Percentiles rank a stretch among this genome's conserved stretches.
These are phyloP conservation scores for Pseudozyma thailandica DNA, from an alignment of 1,284 basidiomycete species.

Conservation along the genomic window DNA sequence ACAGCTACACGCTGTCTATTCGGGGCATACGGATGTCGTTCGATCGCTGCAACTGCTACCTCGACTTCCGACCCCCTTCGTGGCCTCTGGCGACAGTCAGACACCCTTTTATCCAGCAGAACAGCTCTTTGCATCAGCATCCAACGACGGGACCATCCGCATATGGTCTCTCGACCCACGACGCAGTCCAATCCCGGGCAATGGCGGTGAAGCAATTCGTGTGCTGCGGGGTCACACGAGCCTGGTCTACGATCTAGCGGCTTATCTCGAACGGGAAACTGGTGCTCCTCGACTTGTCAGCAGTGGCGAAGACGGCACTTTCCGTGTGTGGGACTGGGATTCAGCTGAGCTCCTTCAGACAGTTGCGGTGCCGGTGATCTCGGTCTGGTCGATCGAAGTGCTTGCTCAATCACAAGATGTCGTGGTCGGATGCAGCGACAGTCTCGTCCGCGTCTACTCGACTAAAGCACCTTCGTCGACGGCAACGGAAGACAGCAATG, in stretches of 20 bases:
- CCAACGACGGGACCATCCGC: slow-evolving; percentile 46
- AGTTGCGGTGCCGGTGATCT: slow-evolving; percentile 34
- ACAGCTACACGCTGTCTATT: slow-evolving; percentile 35
- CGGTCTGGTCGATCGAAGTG: slow-evolving; percentile 43
- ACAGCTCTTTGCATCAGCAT: slow-evolving; percentile 31
- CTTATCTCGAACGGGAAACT: slow-evolving; percentile 5
- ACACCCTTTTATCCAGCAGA: slow-evolving; percentile 12
- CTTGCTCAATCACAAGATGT: slow-evolving; percentile 40
- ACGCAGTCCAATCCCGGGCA: slow-evolving; percentile 32
- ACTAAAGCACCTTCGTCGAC: background rate
- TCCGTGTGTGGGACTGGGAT: slow-evolving; percentile 40
- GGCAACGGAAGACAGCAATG: slow-evolving; percentile 11
- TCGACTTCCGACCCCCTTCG: background rate
- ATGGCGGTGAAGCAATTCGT: slow-evolving; percentile 40
- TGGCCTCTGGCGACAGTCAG: background rate
- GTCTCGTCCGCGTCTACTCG: slow-evolving; percentile 47
- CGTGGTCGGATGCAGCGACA: slow-evolving; percentile 45
- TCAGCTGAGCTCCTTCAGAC: slow-evolving; percentile 18
- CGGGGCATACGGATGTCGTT: slow-evolving; percentile 53
- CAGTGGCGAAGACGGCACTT: slow-evolving; percentile 46
- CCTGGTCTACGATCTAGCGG: slow-evolving; percentile 40
- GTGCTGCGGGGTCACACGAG: slow-evolving; percentile 34
- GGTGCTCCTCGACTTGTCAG: slow-evolving; percentile 15
- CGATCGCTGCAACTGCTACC: slow-evolving; percentile 31
- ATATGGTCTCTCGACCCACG: slow-evolving; percentile 40